Conservation (phyloP, 169 alveolate genomes). For the Eimeria acervulina region DNA sequence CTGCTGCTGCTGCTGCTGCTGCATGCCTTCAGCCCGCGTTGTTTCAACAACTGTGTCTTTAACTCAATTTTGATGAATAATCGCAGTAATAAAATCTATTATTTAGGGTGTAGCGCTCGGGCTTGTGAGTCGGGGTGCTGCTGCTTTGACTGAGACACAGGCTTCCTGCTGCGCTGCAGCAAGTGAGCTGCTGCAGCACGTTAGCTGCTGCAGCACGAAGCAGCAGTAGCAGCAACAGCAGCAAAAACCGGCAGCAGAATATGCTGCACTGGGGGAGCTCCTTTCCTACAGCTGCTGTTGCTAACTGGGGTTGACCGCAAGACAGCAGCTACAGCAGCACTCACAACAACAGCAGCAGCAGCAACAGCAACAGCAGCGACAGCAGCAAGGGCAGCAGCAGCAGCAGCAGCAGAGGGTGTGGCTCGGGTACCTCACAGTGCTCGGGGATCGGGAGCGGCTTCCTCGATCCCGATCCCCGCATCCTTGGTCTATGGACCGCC, state of each 20-base stretch:
- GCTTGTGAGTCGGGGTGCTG: constrained; percentile 10
- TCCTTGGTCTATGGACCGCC: neutral
- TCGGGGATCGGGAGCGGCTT: neutral
- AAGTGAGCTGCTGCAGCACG: neutral
- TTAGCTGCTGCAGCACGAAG: constrained; percentile 5
- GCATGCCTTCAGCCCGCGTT: constrained; percentile 25
- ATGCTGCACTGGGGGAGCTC: too few relatives aligned
- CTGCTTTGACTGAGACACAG: neutral
- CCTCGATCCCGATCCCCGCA: neutral
- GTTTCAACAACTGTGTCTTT: neutral
- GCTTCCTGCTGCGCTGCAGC: neutral
- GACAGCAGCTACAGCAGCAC: neutral
- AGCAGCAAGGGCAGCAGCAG: neutral
- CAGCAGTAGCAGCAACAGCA: neutral
- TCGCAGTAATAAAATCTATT: neutral
- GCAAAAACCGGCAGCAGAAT: neutral
- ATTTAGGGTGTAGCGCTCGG: neutral
- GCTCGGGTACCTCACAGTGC: neutral
- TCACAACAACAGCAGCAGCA: constrained; percentile 29
- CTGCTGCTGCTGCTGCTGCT: constrained; percentile 32
- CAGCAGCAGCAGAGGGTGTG: constrained; percentile 14
- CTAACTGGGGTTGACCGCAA: neutral
- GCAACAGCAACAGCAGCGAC: neutral
- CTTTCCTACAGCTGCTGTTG: neutral
- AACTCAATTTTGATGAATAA: neutral